Evolutionary conservation across 371 early-diverging fungal species (phyloP), one percentile per base, ranked within the genome.

Genomic region (Mucor sp.): DNA sequence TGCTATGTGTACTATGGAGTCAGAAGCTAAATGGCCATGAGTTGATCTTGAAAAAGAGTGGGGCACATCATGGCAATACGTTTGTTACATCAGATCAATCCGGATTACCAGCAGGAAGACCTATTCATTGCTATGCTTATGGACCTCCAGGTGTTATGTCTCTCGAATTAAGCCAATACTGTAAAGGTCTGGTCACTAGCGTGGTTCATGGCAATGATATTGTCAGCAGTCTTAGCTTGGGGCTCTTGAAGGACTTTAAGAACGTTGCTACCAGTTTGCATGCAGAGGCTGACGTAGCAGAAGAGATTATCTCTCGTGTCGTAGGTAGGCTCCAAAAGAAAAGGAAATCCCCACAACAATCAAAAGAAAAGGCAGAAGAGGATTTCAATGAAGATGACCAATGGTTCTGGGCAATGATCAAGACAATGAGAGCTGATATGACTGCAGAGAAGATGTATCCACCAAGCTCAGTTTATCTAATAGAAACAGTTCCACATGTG

Each of bases 351-450:
- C 25, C 21, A 50, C 23, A 23, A 25, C 50, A 25, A 25, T 14
- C 50, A 50, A 35, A 66, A 41, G 56, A 35, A 28, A 60, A 60
- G 9, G 66, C 63, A 41, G 56, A 35, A 28, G 66, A 60, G 9
- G 66, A 59, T 23, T 15, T 43, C 69, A 62, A 77, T 1, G 82
- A 82, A 17, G 79, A 85, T 60, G 82, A 87, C 35, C 88, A 93
- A 65, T 94, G 94, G 94, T 89, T 90, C 63, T 91, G 91, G 91
- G 87, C 92, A 23, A 66, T 92, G 62, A 89, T 92, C 68, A 90
- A 92, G 72, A 92, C 92, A 0, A 81, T 93, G 84, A 83, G 93
- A 3, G 93, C 94, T 0, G 91, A 87, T 59, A 93, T 92, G 93
- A 82, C 80, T 21, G 82, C 88, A 7, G 93, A 91, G 62, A 94